Base-by-base conservation (phyloP, 192 early-diverging fungal species). In the Coemansia asiatica region DNA sequence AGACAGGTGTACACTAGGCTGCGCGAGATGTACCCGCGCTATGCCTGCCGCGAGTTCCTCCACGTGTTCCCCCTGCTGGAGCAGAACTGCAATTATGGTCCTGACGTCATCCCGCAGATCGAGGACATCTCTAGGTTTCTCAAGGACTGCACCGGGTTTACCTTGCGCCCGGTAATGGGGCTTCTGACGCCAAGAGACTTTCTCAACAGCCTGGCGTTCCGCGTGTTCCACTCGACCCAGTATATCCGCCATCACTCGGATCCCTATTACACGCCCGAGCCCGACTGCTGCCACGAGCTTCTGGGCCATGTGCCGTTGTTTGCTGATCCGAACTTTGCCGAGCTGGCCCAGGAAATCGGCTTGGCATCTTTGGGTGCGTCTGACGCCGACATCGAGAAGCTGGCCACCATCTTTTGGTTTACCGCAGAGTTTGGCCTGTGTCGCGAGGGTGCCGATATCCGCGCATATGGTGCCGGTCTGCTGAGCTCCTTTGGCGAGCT, bases 201-300 rank as follows among this genome's bases (percentile, higher is more conserved):
- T 69, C 78, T 98, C 67, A 98, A 98, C 73, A 91, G 90, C 26
- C 87, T 98, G 74, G 96, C 94, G 4, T 98, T 98, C 85, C 89
- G 96, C 53, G 94, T 98, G 6, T 98, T 98, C 85, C 92, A 95
- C 79, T 91, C 89, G 46, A 98, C 96, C 10, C 96, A 98, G 82
- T 98, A 98, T 76, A 94, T 98, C 75, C 92, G 96, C 26, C 96
- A 98, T 72, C 87, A 90, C 74, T 93, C 92, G 4, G 83, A 85
- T 47, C 96, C 96, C 19, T 83, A 93, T 46, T 97, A 95, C 73
- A 97, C 95, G 4, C 95, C 95, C 22, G 95, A 95, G 72, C 90
- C 90, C 51, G 96, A 98, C 75, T 87, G 94, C 60, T 98, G 96
- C 82, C 96, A 98, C 71, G 96, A 98, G 79, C 84, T 96, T 16